Evolutionary conservation across 1,139 yeast species (phyloP).

Genomic region (Keqinozyma sinolaborantium): DNA sequence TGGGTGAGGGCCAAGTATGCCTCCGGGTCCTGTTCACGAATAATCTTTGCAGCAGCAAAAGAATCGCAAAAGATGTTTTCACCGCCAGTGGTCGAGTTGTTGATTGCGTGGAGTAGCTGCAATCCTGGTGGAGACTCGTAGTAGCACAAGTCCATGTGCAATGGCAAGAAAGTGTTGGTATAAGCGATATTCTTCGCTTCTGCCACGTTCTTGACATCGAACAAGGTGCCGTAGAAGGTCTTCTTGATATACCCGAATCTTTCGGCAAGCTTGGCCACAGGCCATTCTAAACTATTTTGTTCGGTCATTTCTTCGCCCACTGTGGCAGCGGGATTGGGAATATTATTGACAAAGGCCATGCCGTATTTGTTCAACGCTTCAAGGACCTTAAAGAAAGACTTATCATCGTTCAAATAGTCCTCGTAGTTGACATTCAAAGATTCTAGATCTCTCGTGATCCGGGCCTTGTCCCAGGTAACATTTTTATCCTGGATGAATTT

Average conservation of each 20-base stretch:
- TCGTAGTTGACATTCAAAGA: conserved; percentile 30
- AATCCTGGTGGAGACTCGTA: conserved; percentile 85
- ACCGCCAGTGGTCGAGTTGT: conserved; percentile 65
- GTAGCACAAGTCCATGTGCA: conserved; percentile 79
- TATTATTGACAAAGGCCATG: conserved; percentile 48
- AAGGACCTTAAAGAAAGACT: conserved; percentile 34
- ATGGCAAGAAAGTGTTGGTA: conserved; percentile 62
- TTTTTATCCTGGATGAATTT: conserved; percentile 33
- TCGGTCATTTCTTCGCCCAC: conserved; percentile 20
- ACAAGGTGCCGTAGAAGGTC: conserved; percentile 72
- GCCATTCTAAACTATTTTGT: conserved; percentile 33
- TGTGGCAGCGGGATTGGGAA: conserved; percentile 36
- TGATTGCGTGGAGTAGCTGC: conserved; percentile 65
- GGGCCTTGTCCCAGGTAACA: conserved; percentile 36
- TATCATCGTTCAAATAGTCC: conserved; percentile 40
- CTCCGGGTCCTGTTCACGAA: conserved; percentile 51
- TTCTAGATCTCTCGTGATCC: conserved; percentile 14
- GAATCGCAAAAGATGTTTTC: conserved; percentile 76
- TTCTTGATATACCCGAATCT: conserved; percentile 68
- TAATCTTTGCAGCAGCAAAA: conserved; percentile 59
- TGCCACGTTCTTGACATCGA: conserved; percentile 60
- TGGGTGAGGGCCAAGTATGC: conserved; percentile 62
- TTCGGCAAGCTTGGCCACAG: conserved; percentile 47
- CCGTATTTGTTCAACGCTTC: conserved; percentile 57
- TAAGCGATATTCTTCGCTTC: conserved; percentile 76